These are phyloP conservation scores for Pichia sp. DNA, from an alignment of 1,139 yeast genomes.

Conservation along the genomic window DNA sequence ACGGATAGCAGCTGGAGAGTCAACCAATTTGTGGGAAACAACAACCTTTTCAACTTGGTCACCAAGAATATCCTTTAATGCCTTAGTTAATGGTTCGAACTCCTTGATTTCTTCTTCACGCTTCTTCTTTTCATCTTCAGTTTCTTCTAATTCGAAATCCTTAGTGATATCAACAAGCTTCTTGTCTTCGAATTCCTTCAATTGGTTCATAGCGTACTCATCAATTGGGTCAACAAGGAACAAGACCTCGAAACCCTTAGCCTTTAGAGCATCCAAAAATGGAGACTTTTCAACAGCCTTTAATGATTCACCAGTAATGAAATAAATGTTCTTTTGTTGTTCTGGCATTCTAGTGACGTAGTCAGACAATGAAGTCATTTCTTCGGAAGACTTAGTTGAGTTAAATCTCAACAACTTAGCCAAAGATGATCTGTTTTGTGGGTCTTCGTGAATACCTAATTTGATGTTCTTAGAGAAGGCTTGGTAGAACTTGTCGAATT, in stretches of 20 bases:
- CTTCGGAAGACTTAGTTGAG: conserved; percentile 94
- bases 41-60: conserved; percentile 99
- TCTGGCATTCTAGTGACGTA: conserved; percentile 99
- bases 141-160: conserved; percentile 98
- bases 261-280: conserved; percentile 97
- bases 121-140: conserved; percentile 92
- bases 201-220: conserved; percentile 98
- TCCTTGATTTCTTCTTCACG: conserved; percentile 93
- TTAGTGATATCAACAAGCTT: conserved; percentile 97
- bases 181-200: conserved; percentile 99
- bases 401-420: conserved; percentile 95
- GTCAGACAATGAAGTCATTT: conserved; percentile 90
- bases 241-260: conserved; percentile 96
- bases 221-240: conserved; percentile 99
- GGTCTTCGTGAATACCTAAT: conserved; percentile 98
- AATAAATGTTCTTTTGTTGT: conserved; percentile 99
- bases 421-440: conserved; percentile 93
- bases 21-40: conserved; percentile 95
- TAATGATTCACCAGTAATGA: conserved; percentile 97
- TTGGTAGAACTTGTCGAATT: conserved; percentile 96
- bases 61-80: conserved; percentile 95
- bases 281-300: conserved; percentile 99
- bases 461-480: conserved; percentile 98
- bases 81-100: conserved; percentile 90
- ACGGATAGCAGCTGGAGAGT: conserved; percentile 99